phyloP scores from a whole-genome alignment of 305 asterid species.

The Plantago coronopus region DNA sequence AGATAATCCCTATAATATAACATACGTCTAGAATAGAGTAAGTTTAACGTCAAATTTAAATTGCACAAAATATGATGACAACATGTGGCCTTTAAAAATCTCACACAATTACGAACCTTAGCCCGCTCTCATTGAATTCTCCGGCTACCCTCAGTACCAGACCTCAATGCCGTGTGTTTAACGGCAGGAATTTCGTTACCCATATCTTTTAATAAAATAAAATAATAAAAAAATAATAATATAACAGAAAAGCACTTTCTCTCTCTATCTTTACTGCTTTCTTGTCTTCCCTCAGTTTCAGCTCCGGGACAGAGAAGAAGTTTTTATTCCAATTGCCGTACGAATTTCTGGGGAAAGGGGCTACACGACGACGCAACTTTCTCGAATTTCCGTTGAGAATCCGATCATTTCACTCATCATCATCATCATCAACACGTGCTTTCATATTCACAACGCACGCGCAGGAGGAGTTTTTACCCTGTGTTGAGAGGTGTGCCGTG shows the following conservation, averaged over 20 bases:
- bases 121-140: conserved; percentile 6
- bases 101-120: conserved; percentile 8
- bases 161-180: conserved; percentile 3
- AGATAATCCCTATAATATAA: too few species aligned
- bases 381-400: too few species aligned
- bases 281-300: neutral
- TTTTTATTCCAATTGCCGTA: neutral
- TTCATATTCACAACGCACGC: neutral
- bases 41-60: too few species aligned
- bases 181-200: neutral
- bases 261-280: neutral
- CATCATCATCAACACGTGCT: conserved; percentile 17
- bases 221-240: too few species aligned
- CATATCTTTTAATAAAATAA: too few species aligned
- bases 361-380: too few species aligned
- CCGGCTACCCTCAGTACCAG: neutral
- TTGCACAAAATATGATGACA: too few species aligned
- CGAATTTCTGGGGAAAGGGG: neutral
- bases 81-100: too few species aligned
- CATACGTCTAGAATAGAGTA: too few species aligned
- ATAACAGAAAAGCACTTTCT: too few species aligned
- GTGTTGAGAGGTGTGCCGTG: conserved; percentile 48
- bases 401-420: too few species aligned
- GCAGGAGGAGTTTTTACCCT: conserved; percentile 14
- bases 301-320: neutral